Conservation (phyloP, 768 basidiomycete genomes). For the Gymnopilus dilepis region DNA sequence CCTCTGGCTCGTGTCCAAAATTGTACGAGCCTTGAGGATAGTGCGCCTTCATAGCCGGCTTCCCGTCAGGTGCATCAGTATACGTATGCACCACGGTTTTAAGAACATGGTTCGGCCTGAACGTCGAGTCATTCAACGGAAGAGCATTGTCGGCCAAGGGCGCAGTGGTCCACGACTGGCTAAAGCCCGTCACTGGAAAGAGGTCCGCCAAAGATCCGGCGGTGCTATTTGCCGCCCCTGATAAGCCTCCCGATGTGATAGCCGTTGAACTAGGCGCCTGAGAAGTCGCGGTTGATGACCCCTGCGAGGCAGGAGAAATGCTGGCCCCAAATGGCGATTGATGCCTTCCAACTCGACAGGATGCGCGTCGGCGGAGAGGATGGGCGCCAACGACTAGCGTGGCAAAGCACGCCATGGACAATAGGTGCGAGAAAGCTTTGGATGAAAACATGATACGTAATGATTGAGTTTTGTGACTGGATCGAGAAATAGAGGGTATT, state of each 20-base stretch:
- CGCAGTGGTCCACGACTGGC: slow-evolving; percentile 54
- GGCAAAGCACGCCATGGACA: slow-evolving; percentile 30
- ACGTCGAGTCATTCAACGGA: slow-evolving; percentile 49
- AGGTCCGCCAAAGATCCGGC: slow-evolving; percentile 34
- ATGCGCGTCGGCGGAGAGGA: slow-evolving; percentile 24
- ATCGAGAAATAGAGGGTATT: no score
- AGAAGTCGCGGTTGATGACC: background rate
- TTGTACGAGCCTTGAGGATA: slow-evolving; percentile 66
- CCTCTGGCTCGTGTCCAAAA: slow-evolving; percentile 48
- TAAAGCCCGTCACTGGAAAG: slow-evolving; percentile 44
- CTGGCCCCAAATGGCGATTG: background rate
- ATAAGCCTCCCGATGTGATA: slow-evolving; percentile 16
- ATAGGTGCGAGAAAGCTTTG: slow-evolving; percentile 23
- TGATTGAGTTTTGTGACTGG: background rate
- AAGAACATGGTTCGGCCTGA: slow-evolving; percentile 47
- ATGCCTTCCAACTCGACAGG: slow-evolving; percentile 16
- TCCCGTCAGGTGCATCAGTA: slow-evolving; percentile 54
- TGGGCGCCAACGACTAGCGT: slow-evolving; percentile 16
- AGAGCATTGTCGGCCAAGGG: slow-evolving; percentile 38
- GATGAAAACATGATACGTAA: slow-evolving; percentile 29
- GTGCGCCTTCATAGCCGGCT: slow-evolving; percentile 53
- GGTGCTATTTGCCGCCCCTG: slow-evolving; percentile 17
- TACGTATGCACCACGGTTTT: slow-evolving; percentile 44
- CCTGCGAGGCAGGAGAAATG: background rate
- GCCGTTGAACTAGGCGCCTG: slow-evolving; percentile 16